A percentile compares a stretch with the other conserved stretches of the same genome.
Evolutionary conservation across 495 filamentous ascomycete species (phyloP).

Genomic region (Tuber magnatum): DNA sequence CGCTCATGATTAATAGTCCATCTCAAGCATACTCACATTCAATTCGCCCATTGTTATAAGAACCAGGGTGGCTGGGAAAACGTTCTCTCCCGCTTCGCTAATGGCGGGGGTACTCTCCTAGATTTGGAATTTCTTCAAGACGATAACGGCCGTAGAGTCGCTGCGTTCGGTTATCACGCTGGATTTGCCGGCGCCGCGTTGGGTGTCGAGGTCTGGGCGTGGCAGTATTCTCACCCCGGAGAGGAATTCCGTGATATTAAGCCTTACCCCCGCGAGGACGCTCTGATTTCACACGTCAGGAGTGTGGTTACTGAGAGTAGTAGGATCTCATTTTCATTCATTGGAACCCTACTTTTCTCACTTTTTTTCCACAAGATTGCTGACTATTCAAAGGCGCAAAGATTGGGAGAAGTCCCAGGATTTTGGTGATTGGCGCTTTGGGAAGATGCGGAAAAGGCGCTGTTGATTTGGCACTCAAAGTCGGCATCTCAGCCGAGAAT

Average conservation of each 20-base stretch:
- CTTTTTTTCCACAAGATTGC: background rate
- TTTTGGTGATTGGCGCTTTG: constrained; percentile 60
- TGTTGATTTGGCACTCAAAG: constrained; percentile 67
- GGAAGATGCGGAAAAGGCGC: constrained; percentile 85
- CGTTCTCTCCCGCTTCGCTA: constrained; percentile 70
- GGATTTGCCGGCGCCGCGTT: constrained; percentile 77
- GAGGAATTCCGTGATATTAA: constrained; percentile 60
- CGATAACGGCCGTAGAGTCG: constrained; percentile 68
- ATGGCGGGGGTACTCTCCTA: constrained; percentile 73
- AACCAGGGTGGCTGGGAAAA: constrained; percentile 77
- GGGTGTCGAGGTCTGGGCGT: constrained; percentile 81
- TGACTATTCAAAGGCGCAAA: constrained; percentile 36
- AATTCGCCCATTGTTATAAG: constrained; percentile 84
- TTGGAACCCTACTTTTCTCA: background rate
- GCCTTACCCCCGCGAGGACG: constrained; percentile 68
- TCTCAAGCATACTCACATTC: constrained; percentile 75
- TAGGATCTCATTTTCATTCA: constrained; percentile 38
- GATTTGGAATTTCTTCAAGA: constrained; percentile 92
- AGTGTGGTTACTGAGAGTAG: constrained; percentile 54
- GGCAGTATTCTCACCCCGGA: constrained; percentile 66
- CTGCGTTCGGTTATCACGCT: constrained; percentile 69
- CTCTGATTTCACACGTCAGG: constrained; percentile 67
- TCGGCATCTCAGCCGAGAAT: constrained; percentile 64
- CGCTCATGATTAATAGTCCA: constrained; percentile 50
- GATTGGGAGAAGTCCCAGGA: constrained; percentile 47